phyloP scores from a whole-genome alignment of 2,329 filamentous ascomycete genomes.

The Alternaria burnsii region DNA sequence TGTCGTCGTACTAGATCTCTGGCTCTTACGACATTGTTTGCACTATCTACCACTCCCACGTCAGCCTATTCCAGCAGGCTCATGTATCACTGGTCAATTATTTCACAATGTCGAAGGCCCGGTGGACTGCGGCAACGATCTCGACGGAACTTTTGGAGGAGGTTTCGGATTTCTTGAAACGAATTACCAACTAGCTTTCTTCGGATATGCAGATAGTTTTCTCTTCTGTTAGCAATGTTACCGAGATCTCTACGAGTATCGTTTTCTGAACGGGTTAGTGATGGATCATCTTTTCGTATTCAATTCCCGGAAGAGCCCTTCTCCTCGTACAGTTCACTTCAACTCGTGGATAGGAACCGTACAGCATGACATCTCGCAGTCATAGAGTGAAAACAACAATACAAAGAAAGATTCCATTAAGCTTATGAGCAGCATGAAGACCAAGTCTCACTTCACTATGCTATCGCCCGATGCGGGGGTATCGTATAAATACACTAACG shows the following conservation, averaged over 20 bases:
- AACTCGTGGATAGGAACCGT: neutral
- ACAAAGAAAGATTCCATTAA: neutral
- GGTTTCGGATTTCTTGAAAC: constrained; percentile 24
- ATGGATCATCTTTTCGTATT: constrained; percentile 4
- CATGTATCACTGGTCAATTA: constrained; percentile 31
- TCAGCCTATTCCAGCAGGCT: constrained; percentile 4
- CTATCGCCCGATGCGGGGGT: constrained; percentile 4
- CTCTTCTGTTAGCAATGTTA: constrained; percentile 1
- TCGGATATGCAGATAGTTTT: constrained; percentile 25
- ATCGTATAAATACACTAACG: constrained; percentile 9
- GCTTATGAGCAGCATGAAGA: neutral
- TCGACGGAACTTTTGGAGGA: constrained; percentile 32
- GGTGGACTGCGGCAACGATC: constrained; percentile 19
- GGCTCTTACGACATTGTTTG: constrained; percentile 10
- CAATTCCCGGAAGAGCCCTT: neutral
- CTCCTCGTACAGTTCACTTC: neutral
- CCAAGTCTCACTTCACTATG: neutral
- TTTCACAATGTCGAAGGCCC: constrained; percentile 25
- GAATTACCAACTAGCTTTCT: constrained; percentile 3
- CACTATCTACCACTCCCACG: constrained; percentile 1
- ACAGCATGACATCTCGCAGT: neutral
- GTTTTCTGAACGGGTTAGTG: neutral
- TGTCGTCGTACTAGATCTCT: constrained; percentile 10
- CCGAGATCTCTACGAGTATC: neutral
- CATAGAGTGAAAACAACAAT: neutral